Base-by-base conservation (phyloP, 2,329 filamentous ascomycete genomes). In the Teratosphaeria destructans region DNA sequence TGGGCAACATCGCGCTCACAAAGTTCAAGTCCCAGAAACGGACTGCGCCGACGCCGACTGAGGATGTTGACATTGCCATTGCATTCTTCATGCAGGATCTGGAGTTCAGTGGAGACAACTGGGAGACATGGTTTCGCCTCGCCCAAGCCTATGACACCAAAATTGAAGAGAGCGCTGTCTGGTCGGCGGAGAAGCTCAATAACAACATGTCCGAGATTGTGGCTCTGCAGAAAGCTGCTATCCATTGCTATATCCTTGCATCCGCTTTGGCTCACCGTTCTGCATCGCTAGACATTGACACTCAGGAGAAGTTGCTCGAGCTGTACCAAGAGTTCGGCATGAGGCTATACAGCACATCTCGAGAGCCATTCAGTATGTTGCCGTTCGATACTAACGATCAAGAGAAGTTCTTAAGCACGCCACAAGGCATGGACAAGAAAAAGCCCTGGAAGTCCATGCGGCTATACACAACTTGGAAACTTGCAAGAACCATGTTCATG, bases 151-250 rank as follows among this genome's bases (percentile, higher is more conserved):
- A 90, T 68, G 91, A 96, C 72, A 87, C 89, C 56, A 90, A 95
- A 67, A 78, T 95, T 14, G 91, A 96, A 63, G 91, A 96, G 72
- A 84, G 86, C 6, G 88, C 95, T 5, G 83, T 92, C 5, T 95
- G 91, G 91, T 88, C 87, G 23, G 89, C 90, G 0, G 90, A 95
- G 66, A 95, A 95, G 73, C 86, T 95, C 75, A 95, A 95, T 74
- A 93, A 88, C 70, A 87, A 88, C 67, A 85, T 88, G 59, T 76
- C 78, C 3, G 90, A 95, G 60, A 75, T 95, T 53, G 82, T 90
- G 27, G 85, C 84, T 57, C 82, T 88, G 62, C 90, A 96, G 71
- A 84, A 90, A 35, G 85, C 84, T 67, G 86, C 90, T 1, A 92
- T 95, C 54, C 90, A 95, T 72, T 93, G 89, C 70, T 85, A 83